Percentiles rank a stretch among this genome's conserved stretches.
Conservation (phyloP, 495 filamentous ascomycete species). For the Penicillium soppii region DNA sequence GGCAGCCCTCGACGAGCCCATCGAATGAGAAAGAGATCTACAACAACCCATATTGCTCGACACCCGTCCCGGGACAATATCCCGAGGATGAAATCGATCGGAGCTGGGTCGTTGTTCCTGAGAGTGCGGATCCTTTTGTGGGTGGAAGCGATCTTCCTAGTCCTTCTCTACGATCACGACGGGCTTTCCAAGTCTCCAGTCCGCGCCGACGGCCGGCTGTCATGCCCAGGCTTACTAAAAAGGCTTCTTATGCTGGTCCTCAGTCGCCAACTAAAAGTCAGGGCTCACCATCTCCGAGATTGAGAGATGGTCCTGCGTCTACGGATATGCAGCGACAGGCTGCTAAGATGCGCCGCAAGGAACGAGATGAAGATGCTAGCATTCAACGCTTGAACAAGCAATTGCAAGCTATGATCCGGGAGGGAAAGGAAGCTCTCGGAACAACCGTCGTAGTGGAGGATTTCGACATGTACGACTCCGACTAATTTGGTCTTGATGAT, state of each 20-base stretch:
- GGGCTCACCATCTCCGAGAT: conserved; percentile 31
- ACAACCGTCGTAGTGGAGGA: conserved; percentile 74
- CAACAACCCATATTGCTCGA: conserved; percentile 10
- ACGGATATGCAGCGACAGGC: conserved; percentile 68
- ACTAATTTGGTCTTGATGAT: conserved; percentile 19
- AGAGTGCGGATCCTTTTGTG: conserved; percentile 19
- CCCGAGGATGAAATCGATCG: conserved; percentile 57
- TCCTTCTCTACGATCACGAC: conserved; percentile 21
- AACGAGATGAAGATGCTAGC: conserved; percentile 75
- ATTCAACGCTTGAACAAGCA: conserved; percentile 75
- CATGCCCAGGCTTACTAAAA: conserved; percentile 28
- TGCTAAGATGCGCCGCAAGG: conserved; percentile 63
- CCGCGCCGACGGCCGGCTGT: conserved; percentile 28
- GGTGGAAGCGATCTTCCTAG: conserved; percentile 14
- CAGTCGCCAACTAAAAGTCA: conserved; percentile 41
- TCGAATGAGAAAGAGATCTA: conserved; percentile 21
- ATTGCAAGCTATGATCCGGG: conserved; percentile 79
- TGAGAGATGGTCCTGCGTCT: conserved; percentile 46
- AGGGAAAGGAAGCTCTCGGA: conserved; percentile 84
- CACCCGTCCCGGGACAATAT: conserved; percentile 28
- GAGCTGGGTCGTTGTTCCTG: conserved; percentile 77
- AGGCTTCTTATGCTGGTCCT: conserved; percentile 24
- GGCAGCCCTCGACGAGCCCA: conserved; percentile 19
- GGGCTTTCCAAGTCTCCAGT: conserved; percentile 24
- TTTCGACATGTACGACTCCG: conserved; percentile 37